A percentile compares a stretch with the other conserved stretches of the same genome.
Conservation (phyloP, 805 yeast species). For the Metschnikowia borealis region DNA sequence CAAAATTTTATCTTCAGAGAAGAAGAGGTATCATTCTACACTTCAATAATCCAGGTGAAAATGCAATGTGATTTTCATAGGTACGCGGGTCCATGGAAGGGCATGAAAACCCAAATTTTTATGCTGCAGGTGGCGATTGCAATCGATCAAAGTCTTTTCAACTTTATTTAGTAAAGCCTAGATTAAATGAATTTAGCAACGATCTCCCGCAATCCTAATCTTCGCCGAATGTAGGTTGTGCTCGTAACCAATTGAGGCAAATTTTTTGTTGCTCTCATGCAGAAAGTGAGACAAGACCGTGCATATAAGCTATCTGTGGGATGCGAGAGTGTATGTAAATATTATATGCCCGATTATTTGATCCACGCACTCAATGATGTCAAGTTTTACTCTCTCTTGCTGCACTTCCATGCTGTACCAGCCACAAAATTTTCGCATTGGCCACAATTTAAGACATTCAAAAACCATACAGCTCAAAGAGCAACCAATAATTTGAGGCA, state of each 20-base stretch:
- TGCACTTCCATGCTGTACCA: constrained; percentile 1
- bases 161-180: not conserved
- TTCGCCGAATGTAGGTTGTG: not conserved
- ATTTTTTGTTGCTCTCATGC: constrained; percentile 5
- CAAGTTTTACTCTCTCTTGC: not conserved
- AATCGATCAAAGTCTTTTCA: no score
- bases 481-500: not conserved
- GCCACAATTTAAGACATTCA: constrained; percentile 3
- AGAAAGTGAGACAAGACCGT: not conserved
- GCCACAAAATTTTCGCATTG: constrained; percentile 7
- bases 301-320: not conserved
- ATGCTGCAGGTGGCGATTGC: no score
- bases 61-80: not conserved
- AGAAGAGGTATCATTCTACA: not conserved
- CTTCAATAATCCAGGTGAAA: not conserved
- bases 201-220: not conserved
- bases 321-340: not conserved
- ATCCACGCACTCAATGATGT: not conserved
- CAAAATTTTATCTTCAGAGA: not conserved
- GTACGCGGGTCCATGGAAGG: no score
- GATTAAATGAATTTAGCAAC: not conserved
- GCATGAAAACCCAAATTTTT: not conserved
- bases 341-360: not conserved
- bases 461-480: not conserved
- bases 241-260: constrained; percentile 4